Base-by-base conservation (phyloP, 164 flowering plant genomes). In the Stephania cephalantha region DNA sequence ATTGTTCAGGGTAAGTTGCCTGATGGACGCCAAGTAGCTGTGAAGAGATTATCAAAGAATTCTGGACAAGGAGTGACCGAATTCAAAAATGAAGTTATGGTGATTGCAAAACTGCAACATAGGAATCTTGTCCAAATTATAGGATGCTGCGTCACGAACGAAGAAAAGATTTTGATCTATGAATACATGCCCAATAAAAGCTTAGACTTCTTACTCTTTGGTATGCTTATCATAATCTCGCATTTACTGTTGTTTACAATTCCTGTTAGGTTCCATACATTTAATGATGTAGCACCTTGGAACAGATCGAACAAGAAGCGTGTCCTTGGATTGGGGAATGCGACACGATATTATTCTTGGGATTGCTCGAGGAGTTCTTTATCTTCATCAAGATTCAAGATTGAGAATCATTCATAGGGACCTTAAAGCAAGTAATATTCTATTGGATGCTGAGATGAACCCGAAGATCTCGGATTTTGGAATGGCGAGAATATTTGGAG, bases 381-480 rank as follows among this genome's bases (percentile, higher is more conserved):
- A 90, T 80, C 90, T 90, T 73, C 95, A 90, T 73, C 88, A 87
- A 61, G 92, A 89, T 68, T 90, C 95, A 0, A 84, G 89, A 69
- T 83, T 85, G 15, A 85, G 93, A 78, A 86, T 90, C 22, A 88
- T 90, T 55, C 95, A 90, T 68, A 82, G 95, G 46, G 95, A 90
- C 78, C 78, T 90, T 29, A 90, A 90, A 75, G 88, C 90, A 6
- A 90, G 94, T 82, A 90, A 90, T 71, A 76, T 90, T 75, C 76
- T 90, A 12, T 85, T 90, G 1, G 95, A 90, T 73, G 81, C 78
- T 8, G 83, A 91, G 0, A 76, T 86, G 89, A 84, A 79, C 70
- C 93, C 95, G 0, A 91, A 89, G 78, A 91, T 91, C 52, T 88
- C 95, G 25, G 95, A 91, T 73, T 91, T 90, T 78, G 94, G 94